These are phyloP conservation scores for Eudorina sp. DNA, from an alignment of 139 green algal genomes.

Conservation along the genomic window DNA sequence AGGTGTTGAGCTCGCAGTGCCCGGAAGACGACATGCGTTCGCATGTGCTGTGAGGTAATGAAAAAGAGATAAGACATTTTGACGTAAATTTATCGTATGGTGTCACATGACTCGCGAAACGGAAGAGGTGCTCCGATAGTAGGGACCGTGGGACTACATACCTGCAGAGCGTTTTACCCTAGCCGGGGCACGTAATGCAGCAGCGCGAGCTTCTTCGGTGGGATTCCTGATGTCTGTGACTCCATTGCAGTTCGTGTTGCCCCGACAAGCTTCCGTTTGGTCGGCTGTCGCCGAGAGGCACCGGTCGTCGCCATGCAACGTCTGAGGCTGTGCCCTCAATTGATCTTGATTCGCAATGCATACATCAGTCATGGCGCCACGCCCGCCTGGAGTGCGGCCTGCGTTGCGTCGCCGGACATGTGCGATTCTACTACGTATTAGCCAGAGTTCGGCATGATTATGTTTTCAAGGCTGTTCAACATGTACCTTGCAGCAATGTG, in stretches of 20 bases:
- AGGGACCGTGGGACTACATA: background rate
- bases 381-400: background rate
- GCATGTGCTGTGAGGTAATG: background rate
- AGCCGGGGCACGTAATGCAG: background rate
- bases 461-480: background rate
- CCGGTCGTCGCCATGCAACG: background rate
- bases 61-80: too few species aligned
- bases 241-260: background rate
- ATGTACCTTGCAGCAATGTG: background rate
- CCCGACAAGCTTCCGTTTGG: background rate
- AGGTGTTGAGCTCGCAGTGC: background rate
- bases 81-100: too few species aligned
- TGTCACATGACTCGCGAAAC: background rate
- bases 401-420: background rate
- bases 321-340: background rate
- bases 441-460: background rate
- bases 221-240: background rate
- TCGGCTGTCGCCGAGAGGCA: constrained; percentile 14
- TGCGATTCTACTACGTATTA: constrained; percentile 9
- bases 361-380: background rate
- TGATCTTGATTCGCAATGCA: background rate
- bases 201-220: background rate
- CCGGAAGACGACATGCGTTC: background rate
- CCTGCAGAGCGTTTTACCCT: background rate
- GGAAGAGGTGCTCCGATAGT: background rate